Conservation (phyloP, 805 yeast species). For the Teunomyces atbi region DNA sequence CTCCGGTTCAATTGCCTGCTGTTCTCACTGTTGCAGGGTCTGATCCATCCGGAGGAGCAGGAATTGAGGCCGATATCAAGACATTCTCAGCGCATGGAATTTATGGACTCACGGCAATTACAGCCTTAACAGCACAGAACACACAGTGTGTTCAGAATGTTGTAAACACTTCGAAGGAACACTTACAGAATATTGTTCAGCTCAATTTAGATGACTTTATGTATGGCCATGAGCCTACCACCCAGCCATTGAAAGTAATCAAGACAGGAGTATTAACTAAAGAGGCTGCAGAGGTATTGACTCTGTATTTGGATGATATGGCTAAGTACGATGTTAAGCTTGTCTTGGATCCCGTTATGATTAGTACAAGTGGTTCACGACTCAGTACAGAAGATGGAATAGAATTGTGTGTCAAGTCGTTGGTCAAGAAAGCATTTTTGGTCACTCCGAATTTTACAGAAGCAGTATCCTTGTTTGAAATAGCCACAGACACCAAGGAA, state of each 20-base stretch:
- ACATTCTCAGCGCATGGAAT: conserved; percentile 73
- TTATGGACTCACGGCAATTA: conserved; percentile 72
- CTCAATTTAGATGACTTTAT: conserved; percentile 59
- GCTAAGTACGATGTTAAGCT: conserved; percentile 30
- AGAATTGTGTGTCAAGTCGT: conserved; percentile 36
- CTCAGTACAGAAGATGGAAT: conserved; percentile 51
- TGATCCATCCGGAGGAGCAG: conserved; percentile 89
- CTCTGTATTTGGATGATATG: conserved; percentile 31
- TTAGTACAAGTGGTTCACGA: conserved; percentile 72
- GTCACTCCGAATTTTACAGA: conserved; percentile 78
- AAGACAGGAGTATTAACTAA: conserved; percentile 77
- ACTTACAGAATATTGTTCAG: conserved; percentile 49
- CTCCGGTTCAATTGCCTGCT: conserved; percentile 11
- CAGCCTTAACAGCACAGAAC: conserved; percentile 81
- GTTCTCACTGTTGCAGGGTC: conserved; percentile 61
- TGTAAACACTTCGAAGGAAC: conserved; percentile 38
- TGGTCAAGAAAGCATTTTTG: conserved; percentile 55
- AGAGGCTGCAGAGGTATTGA: conserved; percentile 51
- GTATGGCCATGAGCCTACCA: conserved; percentile 20
- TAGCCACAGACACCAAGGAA: conserved; percentile 22
- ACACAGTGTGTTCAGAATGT: conserved; percentile 49
- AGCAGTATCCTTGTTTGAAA: conserved; percentile 45
- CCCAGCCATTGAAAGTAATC: conserved; percentile 51
- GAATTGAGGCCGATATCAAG: conserved; percentile 85
- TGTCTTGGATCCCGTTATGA: conserved; percentile 82